Conservation (phyloP, 768 basidiomycete species). For the Panellus pusillus region DNA sequence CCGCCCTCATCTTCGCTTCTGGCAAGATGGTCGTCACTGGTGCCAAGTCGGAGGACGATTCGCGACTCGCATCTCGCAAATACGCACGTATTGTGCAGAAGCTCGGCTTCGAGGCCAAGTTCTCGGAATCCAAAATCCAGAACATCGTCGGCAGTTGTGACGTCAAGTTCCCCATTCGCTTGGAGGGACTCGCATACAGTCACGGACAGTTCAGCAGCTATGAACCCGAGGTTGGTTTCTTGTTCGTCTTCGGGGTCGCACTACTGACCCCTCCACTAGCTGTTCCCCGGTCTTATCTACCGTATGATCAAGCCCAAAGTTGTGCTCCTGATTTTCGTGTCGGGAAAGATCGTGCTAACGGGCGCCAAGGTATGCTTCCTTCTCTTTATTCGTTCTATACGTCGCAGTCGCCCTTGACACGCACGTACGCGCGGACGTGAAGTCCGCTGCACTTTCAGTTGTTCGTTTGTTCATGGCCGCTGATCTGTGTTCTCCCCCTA, state of each 20-base stretch:
- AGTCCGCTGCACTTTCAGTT: slow-evolving; percentile 24
- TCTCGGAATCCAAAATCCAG: slow-evolving; percentile 99
- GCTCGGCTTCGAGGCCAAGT: slow-evolving; percentile 98
- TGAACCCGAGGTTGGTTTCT: slow-evolving; percentile 83
- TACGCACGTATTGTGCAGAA: slow-evolving; percentile 99
- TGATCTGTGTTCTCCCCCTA: slow-evolving; percentile 32
- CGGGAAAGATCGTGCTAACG: slow-evolving; percentile 97
- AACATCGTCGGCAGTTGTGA: slow-evolving; percentile 99
- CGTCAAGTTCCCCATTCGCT: slow-evolving; percentile 96
- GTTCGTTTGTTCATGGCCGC: slow-evolving; percentile 27
- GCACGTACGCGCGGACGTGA: slow-evolving; percentile 29
- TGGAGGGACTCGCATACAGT: slow-evolving; percentile 95
- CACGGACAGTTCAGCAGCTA: slow-evolving; percentile 99
- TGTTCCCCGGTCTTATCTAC: slow-evolving; percentile 99
- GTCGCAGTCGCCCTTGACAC: slow-evolving; percentile 14
- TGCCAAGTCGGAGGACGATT: slow-evolving; percentile 98
- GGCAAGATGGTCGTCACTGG: slow-evolving; percentile 99
- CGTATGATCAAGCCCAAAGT: slow-evolving; percentile 99
- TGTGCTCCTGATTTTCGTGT: slow-evolving; percentile 96
- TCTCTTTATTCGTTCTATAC: slow-evolving; percentile 20
- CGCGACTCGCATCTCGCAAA: slow-evolving; percentile 93
- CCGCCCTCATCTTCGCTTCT: slow-evolving; percentile 97
- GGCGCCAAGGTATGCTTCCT: slow-evolving; percentile 86
- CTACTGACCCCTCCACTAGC: slow-evolving; percentile 42
- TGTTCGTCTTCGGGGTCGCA: not conserved